Conservation (phyloP, 345 rosid genomes). For the Linum lewisii region DNA sequence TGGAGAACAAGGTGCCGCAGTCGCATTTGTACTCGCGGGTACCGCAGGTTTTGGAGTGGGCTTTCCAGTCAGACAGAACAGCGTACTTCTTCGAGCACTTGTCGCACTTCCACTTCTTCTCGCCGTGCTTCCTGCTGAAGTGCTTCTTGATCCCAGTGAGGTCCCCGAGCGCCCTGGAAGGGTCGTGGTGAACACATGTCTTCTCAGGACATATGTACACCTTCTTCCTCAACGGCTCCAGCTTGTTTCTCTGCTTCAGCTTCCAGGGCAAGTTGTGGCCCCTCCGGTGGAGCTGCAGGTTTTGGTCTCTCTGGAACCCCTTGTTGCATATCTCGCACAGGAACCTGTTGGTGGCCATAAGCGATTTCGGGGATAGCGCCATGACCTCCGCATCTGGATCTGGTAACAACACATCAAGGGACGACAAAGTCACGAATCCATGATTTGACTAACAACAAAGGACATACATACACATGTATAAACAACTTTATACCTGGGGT, state of each 20-base stretch:
- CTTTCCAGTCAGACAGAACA: constrained; percentile 96
- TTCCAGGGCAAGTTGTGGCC: constrained; percentile 99
- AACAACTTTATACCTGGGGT: constrained; percentile 78
- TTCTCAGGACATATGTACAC: constrained; percentile 91
- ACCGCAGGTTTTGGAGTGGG: constrained; percentile 93
- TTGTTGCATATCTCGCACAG: constrained; percentile 92
- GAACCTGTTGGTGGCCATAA: constrained; percentile 91
- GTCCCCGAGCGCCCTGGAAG: constrained; percentile 87
- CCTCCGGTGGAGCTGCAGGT: constrained; percentile 87
- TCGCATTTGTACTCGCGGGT: constrained; percentile 94
- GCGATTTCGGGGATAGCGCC: constrained; percentile 79
- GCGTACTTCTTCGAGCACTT: constrained; percentile 96
- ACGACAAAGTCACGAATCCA: no score
- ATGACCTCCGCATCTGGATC: constrained; percentile 99
- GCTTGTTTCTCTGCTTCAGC: constrained; percentile 61
- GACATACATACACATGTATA: no score
- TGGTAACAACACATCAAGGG: constrained; percentile 9
- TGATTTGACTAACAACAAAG: no score
- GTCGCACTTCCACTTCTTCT: constrained; percentile 96
- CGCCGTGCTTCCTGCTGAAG: constrained; percentile 87
- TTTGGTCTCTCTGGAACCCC: constrained; percentile 95
- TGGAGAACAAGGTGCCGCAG: constrained; percentile 89
- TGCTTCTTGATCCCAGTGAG: constrained; percentile 94
- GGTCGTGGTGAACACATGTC: constrained; percentile 82
- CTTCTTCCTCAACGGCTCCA: constrained; percentile 47